Evolutionary conservation across 345 rosid species (phyloP).

Genomic region (Bruguiera parviflora): DNA sequence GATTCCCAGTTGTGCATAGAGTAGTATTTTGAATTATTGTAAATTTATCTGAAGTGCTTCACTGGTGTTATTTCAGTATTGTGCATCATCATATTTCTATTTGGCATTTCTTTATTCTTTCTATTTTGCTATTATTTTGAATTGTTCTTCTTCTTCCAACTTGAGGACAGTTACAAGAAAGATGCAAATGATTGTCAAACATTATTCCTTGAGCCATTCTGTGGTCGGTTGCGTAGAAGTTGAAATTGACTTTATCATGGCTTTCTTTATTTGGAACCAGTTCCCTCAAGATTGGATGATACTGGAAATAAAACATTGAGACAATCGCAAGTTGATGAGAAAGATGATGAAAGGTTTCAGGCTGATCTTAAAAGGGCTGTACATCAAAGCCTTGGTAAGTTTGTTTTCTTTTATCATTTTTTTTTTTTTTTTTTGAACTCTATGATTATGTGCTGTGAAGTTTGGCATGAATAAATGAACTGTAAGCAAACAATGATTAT

Average conservation of each 20-base stretch:
- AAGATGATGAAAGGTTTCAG: constrained; percentile 91
- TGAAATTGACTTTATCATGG: constrained; percentile 19
- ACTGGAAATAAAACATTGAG: constrained; percentile 60
- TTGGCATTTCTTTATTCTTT: neutral
- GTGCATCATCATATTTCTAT: neutral
- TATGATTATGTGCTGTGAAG: constrained; percentile 3
- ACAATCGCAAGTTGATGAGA: constrained; percentile 77
- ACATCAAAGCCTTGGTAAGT: constrained; percentile 85
- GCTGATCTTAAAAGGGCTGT: constrained; percentile 82
- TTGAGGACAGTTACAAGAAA: neutral
- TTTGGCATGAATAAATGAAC: neutral
- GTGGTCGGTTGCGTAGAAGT: neutral
- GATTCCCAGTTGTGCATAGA: neutral
- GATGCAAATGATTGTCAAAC: neutral
- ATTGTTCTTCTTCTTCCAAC: neutral
- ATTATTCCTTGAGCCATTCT: constrained; percentile 5
- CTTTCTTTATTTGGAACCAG: constrained; percentile 24
- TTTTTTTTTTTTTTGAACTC: constrained; percentile 3
- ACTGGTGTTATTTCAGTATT: neutral
- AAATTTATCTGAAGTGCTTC: constrained; percentile 2
- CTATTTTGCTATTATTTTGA: neutral
- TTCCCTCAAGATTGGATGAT: constrained; percentile 35
- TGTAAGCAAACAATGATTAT: neutral
- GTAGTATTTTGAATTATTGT: neutral
- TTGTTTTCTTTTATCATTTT: constrained; percentile 3